Conservation (phyloP, 2,329 filamentous ascomycete species). For the Neofusicoccum kwambonambiense region DNA sequence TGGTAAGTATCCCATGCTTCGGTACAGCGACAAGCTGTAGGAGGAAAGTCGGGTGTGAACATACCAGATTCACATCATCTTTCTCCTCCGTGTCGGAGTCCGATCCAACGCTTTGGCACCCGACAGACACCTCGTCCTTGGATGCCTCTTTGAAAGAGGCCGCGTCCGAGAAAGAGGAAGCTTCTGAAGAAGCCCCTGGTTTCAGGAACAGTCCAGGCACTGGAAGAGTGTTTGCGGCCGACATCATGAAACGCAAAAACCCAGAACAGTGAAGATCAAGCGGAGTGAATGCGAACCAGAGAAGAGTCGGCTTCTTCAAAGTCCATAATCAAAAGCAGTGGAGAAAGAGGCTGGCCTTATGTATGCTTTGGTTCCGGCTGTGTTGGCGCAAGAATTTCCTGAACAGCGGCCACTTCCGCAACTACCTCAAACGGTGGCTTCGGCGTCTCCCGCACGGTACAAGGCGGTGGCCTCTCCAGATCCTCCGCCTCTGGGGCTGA, state of each 20-base stretch:
- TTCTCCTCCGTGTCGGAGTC: background rate
- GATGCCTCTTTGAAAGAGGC: background rate
- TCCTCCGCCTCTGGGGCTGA: background rate
- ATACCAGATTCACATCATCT: background rate
- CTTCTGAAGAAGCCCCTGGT: no score
- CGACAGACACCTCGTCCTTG: background rate
- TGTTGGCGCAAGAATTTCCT: background rate
- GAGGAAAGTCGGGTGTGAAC: background rate
- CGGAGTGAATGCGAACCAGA: no score
- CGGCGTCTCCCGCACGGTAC: background rate
- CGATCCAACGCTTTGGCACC: background rate
- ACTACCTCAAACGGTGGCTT: background rate
- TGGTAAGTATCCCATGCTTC: background rate
- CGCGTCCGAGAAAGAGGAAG: background rate
- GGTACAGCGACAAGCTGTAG: background rate
- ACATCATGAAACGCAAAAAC: background rate
- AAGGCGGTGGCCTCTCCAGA: background rate
- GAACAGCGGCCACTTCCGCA: background rate
- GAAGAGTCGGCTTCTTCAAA: no score
- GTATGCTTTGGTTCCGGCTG: background rate
- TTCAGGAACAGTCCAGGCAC: no score
- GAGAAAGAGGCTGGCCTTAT: background rate
- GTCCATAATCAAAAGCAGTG: no score
- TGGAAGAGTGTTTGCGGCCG: no score
- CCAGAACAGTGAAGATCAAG: background rate